Base-by-base conservation (phyloP, 345 rosid genomes). In the Brassica cretica region DNA sequence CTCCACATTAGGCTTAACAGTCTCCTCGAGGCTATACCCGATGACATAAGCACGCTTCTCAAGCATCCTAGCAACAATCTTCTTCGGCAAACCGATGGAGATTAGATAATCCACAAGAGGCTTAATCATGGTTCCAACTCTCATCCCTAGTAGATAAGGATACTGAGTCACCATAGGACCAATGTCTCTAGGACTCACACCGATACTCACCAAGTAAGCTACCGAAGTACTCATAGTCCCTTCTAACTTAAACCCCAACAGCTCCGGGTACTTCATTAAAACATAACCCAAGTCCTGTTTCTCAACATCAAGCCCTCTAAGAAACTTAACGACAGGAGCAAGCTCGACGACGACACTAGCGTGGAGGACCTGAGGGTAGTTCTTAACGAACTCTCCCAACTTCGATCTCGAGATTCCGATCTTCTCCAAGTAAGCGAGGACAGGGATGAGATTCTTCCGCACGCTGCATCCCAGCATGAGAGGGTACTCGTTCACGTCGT, bases 81-180 rank as follows among this genome's bases (percentile, higher is more conserved):
- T 92, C 87, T 89, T 86, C 0, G 93, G 93, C 62, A 94, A 85
- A 68, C 97, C 95, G 39, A 91, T 69, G 9, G 91, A 88, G 15
- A 91, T 81, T 66, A 92, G 70, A 76, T 89, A 89, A 80, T 92
- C 95, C 6, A 91, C 92, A 24, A 92, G 82, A 1, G 93, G 97
- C 77, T 92, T 94, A 71, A 94, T 92, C 87, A 84, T 70, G 0
- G 97, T 94, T 39, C 97, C 98, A 64, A 91, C 98, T 85, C 98
- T 88, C 95, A 91, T 94, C 65, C 97, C 97, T 69, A 94, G 69
- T 32, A 94, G 68, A 76, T 88, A 94, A 0, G 97, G 98, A 84
- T 86, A 92, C 39, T 94, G 97, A 6, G 97, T 89, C 81, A 90
- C 93, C 97, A 90, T 89, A 6, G 98, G 97, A 76, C 98, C 97